phyloP scores from a whole-genome alignment of 148 eudicot species.

The Beta vulgaris region DNA sequence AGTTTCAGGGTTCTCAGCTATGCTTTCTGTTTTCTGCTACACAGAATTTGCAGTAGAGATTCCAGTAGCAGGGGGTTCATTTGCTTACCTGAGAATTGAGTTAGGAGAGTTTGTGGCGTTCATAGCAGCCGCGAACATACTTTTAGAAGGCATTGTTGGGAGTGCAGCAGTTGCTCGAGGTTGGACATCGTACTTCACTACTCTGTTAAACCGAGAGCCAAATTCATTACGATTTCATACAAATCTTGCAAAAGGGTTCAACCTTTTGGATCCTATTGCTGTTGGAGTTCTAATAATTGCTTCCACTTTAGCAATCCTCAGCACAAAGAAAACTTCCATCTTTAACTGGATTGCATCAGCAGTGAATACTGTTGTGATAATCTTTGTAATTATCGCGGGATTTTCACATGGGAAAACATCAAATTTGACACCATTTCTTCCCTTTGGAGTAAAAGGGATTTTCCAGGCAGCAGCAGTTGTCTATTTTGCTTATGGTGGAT shows the following conservation, averaged over 20 bases:
- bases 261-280: slow-evolving; percentile 67
- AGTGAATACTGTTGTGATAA: slow-evolving; percentile 35
- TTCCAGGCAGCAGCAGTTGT: slow-evolving; percentile 67
- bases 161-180: slow-evolving; percentile 63
- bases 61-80: slow-evolving; percentile 77
- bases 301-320: slow-evolving; percentile 37
- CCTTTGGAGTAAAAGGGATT: slow-evolving; percentile 50
- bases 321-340: slow-evolving; percentile 49
- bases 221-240: slow-evolving; percentile 48
- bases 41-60: slow-evolving; percentile 80
- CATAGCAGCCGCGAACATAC: slow-evolving; percentile 62
- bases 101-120: slow-evolving; percentile 70
- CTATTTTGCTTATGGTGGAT: slow-evolving; percentile 72
- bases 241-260: slow-evolving; percentile 37
- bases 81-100: slow-evolving; percentile 69
- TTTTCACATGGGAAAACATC: slow-evolving; percentile 41
- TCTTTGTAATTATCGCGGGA: slow-evolving; percentile 64
- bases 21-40: slow-evolving; percentile 83
- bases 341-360: slow-evolving; percentile 63
- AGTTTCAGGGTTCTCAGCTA: slow-evolving; percentile 66
- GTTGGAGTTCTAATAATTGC: slow-evolving; percentile 37
- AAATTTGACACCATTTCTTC: slow-evolving; percentile 47
- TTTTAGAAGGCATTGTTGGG: slow-evolving; percentile 54
- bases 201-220: slow-evolving; percentile 45
- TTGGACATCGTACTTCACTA: slow-evolving; percentile 76